Conservation (phyloP, 495 filamentous ascomycete genomes). For the Cairneyella variabilis region DNA sequence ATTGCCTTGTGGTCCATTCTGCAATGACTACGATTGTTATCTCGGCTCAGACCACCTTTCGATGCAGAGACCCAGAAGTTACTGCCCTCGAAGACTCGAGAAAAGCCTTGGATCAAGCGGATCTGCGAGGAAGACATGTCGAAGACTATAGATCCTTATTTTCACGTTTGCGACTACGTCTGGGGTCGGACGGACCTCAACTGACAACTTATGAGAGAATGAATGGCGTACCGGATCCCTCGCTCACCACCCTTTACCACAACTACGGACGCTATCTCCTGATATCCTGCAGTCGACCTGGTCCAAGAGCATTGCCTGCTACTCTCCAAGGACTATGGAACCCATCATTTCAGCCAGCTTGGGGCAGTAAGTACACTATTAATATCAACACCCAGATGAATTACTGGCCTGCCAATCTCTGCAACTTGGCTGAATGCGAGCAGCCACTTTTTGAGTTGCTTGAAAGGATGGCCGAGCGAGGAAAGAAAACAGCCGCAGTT, state of each 20-base stretch:
- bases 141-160: constrained; percentile 9
- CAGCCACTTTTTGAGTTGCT: constrained; percentile 39
- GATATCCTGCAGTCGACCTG: constrained; percentile 38
- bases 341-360: constrained; percentile 41
- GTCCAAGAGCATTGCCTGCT: constrained; percentile 40
- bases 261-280: constrained; percentile 47
- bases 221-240: constrained; percentile 29
- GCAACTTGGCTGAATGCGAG: constrained; percentile 35
- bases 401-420: constrained; percentile 49
- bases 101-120: constrained; percentile 18
- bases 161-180: constrained; percentile 2
- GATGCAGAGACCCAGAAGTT: constrained; percentile 28
- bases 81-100: constrained; percentile 25
- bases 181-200: background rate
- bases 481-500: constrained; percentile 32
- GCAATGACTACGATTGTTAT: constrained; percentile 32
- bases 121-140: constrained; percentile 19
- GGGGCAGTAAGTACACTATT: constrained; percentile 53
- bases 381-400: constrained; percentile 62
- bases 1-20: constrained; percentile 32
- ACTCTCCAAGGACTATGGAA: constrained; percentile 60
- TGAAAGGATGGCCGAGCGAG: constrained; percentile 32
- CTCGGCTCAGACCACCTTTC: constrained; percentile 39
- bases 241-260: constrained; percentile 40
- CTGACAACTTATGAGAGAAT: constrained; percentile 14